Conservation (phyloP, 805 yeast genomes). For the Candida nitratophila region DNA sequence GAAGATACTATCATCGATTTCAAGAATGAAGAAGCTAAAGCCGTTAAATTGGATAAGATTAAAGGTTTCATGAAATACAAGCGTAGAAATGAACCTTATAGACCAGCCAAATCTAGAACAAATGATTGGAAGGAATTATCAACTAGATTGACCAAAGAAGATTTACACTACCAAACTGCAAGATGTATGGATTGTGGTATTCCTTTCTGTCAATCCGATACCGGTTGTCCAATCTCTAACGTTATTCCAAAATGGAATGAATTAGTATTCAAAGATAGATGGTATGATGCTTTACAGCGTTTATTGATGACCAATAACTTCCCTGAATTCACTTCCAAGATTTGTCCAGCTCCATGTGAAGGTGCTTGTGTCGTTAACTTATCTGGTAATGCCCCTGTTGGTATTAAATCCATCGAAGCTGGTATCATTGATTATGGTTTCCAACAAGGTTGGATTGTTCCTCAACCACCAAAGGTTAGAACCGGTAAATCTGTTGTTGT, state of each 20-base stretch:
- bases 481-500: conserved; percentile 83
- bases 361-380: conserved; percentile 84
- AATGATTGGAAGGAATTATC: conserved; percentile 92
- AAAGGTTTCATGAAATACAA: conserved; percentile 93
- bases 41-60: conserved; percentile 64
- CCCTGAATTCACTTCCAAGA: conserved; percentile 97
- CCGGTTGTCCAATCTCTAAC: conserved; percentile 97
- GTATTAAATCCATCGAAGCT: conserved; percentile 92
- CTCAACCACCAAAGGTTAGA: conserved; percentile 69
- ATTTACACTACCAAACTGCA: conserved; percentile 86
- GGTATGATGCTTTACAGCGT: conserved; percentile 90
- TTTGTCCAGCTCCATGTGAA: conserved; percentile 98
- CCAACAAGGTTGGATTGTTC: conserved; percentile 94
- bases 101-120: conserved; percentile 68
- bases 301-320: conserved; percentile 94
- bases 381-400: conserved; percentile 93
- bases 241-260: conserved; percentile 98
- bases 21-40: conserved; percentile 56
- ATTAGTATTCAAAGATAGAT: conserved; percentile 86
- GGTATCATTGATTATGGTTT: conserved; percentile 95
- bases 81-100: conserved; percentile 80
- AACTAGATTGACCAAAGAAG: conserved; percentile 73
- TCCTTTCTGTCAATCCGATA: conserved; percentile 96
- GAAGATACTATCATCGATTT: conserved; percentile 82
- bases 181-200: conserved; percentile 99